Percentiles rank a stretch among this genome's conserved stretches.
Evolutionary conservation across 129 eudicot genomes (phyloP).

Genomic region (Logfia minima): DNA sequence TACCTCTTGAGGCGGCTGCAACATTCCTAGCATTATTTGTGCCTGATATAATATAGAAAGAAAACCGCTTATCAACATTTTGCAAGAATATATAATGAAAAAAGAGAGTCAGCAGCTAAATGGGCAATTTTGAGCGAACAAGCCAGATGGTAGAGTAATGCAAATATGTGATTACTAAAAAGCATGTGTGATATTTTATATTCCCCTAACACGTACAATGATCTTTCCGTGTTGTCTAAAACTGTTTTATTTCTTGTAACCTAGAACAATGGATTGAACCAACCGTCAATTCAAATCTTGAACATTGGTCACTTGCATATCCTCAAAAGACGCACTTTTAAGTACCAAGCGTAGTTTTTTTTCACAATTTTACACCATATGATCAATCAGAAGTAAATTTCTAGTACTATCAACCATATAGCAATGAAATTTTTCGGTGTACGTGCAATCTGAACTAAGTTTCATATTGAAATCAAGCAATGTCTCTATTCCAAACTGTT

Average conservation of each 20-base stretch:
- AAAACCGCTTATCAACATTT: background rate
- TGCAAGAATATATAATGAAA: background rate
- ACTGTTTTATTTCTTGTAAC: background rate
- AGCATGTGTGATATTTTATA: background rate
- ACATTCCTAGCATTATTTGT: conserved; percentile 98
- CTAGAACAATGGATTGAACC: too few relatives aligned
- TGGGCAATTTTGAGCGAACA: conserved; percentile 1
- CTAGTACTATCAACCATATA: background rate
- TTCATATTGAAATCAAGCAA: background rate
- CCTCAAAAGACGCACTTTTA: background rate
- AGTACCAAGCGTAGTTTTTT: too few relatives aligned
- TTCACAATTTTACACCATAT: background rate
- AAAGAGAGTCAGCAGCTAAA: conserved; percentile 8
- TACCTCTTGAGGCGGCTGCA: conserved; percentile 85
- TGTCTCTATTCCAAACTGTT: background rate
- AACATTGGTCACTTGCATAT: too few relatives aligned
- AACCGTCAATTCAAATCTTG: too few relatives aligned
- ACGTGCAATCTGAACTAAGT: background rate
- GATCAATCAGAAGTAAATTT: background rate
- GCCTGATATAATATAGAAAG: conserved; percentile 51
- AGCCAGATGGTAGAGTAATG: background rate
- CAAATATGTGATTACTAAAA: conserved; percentile 12
- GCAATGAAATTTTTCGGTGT: background rate
- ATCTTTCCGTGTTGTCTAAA: background rate
- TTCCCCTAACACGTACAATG: background rate